A percentile compares a stretch with the other conserved stretches of the same genome.
Evolutionary conservation across 805 yeast genomes (phyloP).

Genomic region (Wickerhamomyces silvicola): DNA sequence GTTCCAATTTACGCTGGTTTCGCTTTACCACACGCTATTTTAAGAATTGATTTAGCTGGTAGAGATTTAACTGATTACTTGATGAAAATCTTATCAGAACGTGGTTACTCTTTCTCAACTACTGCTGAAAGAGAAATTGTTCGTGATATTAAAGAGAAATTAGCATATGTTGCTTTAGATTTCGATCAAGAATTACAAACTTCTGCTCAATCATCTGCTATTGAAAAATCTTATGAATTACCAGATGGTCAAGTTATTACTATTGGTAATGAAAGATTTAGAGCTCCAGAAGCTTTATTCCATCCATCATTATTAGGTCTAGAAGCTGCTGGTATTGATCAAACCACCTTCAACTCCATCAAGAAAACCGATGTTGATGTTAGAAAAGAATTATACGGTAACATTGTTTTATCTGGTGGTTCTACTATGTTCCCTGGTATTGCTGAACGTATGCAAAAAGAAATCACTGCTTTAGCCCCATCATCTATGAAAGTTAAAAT

Average conservation of each 20-base stretch:
- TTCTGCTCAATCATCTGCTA: slow-evolving; percentile 95
- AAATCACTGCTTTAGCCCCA: slow-evolving; percentile 98
- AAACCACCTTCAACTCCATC: slow-evolving; percentile 69
- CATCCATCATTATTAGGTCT: slow-evolving; percentile 87
- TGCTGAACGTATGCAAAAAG: slow-evolving; percentile 99
- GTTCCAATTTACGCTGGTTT: slow-evolving; percentile 99
- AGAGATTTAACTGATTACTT: slow-evolving; percentile 98
- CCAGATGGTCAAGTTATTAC: slow-evolving; percentile 99
- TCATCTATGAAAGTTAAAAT: slow-evolving; percentile 99
- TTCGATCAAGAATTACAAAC: slow-evolving; percentile 99
- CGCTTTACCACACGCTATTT: slow-evolving; percentile 97
- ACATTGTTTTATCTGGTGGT: slow-evolving; percentile 99
- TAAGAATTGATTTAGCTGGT: slow-evolving; percentile 99
- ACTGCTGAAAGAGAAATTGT: slow-evolving; percentile 98
- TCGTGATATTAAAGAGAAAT: slow-evolving; percentile 88
- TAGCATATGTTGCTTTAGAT: slow-evolving; percentile 98
- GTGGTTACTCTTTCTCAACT: slow-evolving; percentile 98
- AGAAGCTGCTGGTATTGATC: slow-evolving; percentile 99
- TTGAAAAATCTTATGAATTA: slow-evolving; percentile 98
- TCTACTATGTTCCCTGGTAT: slow-evolving; percentile 99
- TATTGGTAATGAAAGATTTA: slow-evolving; percentile 99
- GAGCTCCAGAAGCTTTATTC: slow-evolving; percentile 99
- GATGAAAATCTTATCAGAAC: slow-evolving; percentile 97
- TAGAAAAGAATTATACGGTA: slow-evolving; percentile 97
- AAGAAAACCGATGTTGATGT: slow-evolving; percentile 99